These are phyloP conservation scores for Mycosphaerelloides madeirae DNA, from an alignment of 2,329 filamentous ascomycete genomes.

Conservation along the genomic window DNA sequence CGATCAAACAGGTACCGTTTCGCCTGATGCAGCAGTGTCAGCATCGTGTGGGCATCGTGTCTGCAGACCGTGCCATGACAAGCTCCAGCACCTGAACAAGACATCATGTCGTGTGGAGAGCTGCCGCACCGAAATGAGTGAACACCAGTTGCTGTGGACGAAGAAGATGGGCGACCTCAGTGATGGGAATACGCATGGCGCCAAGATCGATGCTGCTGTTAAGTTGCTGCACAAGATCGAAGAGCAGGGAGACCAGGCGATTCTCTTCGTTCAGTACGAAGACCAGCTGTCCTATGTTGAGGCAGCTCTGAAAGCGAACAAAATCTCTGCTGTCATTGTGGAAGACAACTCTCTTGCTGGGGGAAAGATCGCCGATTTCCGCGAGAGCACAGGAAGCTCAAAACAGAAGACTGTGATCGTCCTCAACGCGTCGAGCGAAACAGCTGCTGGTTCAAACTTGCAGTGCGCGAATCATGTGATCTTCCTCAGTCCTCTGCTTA, in stretches of 20 bases:
- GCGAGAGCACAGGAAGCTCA: slow-evolving; percentile 5
- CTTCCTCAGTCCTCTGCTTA: slow-evolving; percentile 55
- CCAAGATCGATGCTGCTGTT: slow-evolving; percentile 47
- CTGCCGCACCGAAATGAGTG: slow-evolving; percentile 39
- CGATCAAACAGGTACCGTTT: neutral
- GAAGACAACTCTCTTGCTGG: slow-evolving; percentile 23
- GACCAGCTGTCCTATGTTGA: slow-evolving; percentile 40
- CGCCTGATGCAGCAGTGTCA: slow-evolving; percentile 33
- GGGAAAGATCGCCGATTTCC: slow-evolving; percentile 20
- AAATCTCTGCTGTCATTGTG: slow-evolving; percentile 37
- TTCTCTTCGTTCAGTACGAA: slow-evolving; percentile 54
- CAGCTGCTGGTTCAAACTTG: slow-evolving; percentile 58
- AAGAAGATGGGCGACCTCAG: slow-evolving; percentile 33
- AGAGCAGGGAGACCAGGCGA: slow-evolving; percentile 43
- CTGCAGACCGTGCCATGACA: slow-evolving; percentile 40
- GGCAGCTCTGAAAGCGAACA: slow-evolving; percentile 29
- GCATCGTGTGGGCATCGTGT: slow-evolving; percentile 50
- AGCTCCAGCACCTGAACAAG: slow-evolving; percentile 24
- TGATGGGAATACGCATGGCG: slow-evolving; percentile 32
- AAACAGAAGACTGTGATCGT: slow-evolving; percentile 49
- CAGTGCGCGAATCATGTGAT: slow-evolving; percentile 61
- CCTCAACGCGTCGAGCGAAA: slow-evolving; percentile 53
- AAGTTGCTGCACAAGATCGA: slow-evolving; percentile 40
- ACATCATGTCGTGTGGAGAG: slow-evolving; percentile 35
- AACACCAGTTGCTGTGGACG: slow-evolving; percentile 40